Conservation (phyloP, 345 rosid genomes). For the Eucalyptus curtisii region DNA sequence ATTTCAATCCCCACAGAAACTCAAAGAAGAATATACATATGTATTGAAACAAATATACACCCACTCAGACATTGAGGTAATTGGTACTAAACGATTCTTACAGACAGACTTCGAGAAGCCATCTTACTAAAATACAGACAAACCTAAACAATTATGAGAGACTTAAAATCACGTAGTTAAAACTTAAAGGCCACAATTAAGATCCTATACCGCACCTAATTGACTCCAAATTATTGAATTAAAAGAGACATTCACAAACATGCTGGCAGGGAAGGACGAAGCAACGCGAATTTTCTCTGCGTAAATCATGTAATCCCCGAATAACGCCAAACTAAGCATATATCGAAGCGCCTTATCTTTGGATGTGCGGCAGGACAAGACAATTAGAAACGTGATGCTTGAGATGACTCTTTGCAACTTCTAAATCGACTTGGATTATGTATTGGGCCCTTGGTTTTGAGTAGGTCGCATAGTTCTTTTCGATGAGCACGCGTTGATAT, state of each 20-base stretch:
- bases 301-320: not conserved
- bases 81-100: not conserved
- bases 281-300: not conserved
- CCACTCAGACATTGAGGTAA: not conserved
- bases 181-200: not conserved
- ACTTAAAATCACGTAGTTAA: not conserved
- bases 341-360: not conserved
- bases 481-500: not conserved
- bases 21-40: not conserved
- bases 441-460: not conserved
- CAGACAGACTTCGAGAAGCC: not conserved
- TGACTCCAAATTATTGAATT: not conserved
- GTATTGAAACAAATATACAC: not conserved
- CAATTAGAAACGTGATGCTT: not conserved
- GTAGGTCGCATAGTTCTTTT: not conserved
- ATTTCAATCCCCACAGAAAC: not conserved
- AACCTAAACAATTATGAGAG: not conserved
- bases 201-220: not conserved
- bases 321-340: not conserved
- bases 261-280: not conserved
- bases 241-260: not conserved
- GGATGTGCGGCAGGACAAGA: not conserved
- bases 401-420: not conserved
- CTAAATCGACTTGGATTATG: not conserved
- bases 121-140: not conserved